phyloP scores from a whole-genome alignment of 2,329 filamentous ascomycete species.

The Trichophaea hybrida region DNA sequence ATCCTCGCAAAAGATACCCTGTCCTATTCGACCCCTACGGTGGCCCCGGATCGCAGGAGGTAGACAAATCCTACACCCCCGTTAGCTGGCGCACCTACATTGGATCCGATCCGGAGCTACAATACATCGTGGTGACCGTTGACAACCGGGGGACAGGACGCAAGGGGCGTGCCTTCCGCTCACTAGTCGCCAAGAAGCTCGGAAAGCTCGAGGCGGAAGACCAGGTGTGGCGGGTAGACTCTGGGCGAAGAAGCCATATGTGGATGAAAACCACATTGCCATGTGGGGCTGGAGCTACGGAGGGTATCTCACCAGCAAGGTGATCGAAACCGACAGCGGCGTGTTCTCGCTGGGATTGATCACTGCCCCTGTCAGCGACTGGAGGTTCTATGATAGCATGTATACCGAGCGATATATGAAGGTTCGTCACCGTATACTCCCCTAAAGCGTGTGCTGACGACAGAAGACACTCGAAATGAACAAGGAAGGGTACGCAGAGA shows the following conservation, averaged over 20 bases:
- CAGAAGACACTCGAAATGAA: slow-evolving; percentile 41
- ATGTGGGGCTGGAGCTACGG: slow-evolving; percentile 59
- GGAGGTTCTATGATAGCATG: slow-evolving; percentile 56
- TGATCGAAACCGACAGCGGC: slow-evolving; percentile 43
- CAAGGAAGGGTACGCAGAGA: slow-evolving; percentile 44
- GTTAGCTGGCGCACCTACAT: slow-evolving; percentile 50
- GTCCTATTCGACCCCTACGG: slow-evolving; percentile 55
- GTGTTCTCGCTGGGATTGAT: slow-evolving; percentile 49
- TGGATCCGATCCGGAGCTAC: slow-evolving; percentile 50
- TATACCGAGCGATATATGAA: slow-evolving; percentile 62
- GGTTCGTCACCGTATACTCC: no score
- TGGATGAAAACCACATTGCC: slow-evolving; percentile 45
- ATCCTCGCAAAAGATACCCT: slow-evolving; percentile 48
- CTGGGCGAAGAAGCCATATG: slow-evolving; percentile 38
- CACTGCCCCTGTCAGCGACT: slow-evolving; percentile 37
- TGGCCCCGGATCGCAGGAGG: slow-evolving; percentile 49
- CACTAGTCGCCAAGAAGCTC: slow-evolving; percentile 43
- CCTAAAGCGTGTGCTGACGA: no score
- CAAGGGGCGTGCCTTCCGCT: slow-evolving; percentile 49
- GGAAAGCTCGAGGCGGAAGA: slow-evolving; percentile 50
- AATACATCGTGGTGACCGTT: slow-evolving; percentile 53
- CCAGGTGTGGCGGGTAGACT: slow-evolving; percentile 51
- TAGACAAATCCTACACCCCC: slow-evolving; percentile 37
- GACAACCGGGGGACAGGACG: slow-evolving; percentile 54
- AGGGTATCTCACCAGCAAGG: slow-evolving; percentile 52